A percentile compares a stretch with the other conserved stretches of the same genome.
These are phyloP conservation scores for Rutstroemia sydowiana DNA, from an alignment of 2,329 filamentous ascomycete genomes.

Conservation along the genomic window DNA sequence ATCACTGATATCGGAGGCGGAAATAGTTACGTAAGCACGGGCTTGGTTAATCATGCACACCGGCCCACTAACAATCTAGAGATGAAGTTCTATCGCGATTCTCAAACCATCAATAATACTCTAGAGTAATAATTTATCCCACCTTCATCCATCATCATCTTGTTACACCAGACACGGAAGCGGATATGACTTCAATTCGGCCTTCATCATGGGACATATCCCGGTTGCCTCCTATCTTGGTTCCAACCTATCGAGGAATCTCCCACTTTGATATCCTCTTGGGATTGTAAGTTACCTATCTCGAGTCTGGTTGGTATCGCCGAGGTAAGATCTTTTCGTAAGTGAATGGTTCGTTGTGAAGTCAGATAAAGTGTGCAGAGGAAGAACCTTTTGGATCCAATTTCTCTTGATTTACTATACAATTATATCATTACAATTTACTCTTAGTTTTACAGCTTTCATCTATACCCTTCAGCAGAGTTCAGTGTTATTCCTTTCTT, in stretches of 20 bases:
- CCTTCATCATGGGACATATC: neutral
- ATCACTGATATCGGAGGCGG: neutral
- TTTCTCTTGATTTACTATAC: neutral
- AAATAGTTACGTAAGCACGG: neutral
- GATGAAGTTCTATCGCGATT: no score
- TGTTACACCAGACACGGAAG: constrained; percentile 7
- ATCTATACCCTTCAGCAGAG: neutral
- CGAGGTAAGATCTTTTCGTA: neutral
- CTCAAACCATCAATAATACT: no score
- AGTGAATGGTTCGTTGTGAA: neutral
- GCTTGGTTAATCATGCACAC: no score
- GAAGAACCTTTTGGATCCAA: neutral
- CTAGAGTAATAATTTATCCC: neutral
- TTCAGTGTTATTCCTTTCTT: neutral
- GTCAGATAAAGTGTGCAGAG: constrained; percentile 1
- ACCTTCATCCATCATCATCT: neutral
- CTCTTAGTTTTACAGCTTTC: neutral
- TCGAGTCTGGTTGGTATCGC: neutral
- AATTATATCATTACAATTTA: neutral
- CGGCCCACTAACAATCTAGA: no score
- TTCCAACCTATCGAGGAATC: neutral
- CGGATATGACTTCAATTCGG: neutral
- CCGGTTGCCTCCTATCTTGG: constrained; percentile 2
- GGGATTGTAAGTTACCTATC: neutral
- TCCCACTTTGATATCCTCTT: neutral